These are phyloP conservation scores for Podaxis carcinomalis DNA, from an alignment of 768 basidiomycete species.

Conservation along the genomic window DNA sequence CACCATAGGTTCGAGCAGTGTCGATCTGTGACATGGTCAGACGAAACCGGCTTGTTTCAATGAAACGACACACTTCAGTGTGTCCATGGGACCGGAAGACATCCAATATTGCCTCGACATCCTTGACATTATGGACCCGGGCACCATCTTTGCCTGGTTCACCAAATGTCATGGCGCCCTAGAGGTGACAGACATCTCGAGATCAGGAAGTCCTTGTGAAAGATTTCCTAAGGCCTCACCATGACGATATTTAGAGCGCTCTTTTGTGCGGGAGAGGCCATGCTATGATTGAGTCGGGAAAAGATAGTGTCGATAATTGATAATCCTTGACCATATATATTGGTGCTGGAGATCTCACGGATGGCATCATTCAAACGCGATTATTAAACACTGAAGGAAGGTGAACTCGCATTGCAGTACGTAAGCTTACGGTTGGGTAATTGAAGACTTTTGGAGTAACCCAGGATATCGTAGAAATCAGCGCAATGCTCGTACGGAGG, in stretches of 20 bases:
- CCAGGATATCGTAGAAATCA: too few species aligned
- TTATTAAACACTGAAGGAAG: too few species aligned
- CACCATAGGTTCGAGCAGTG: constrained; percentile 45
- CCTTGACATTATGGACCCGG: constrained; percentile 43
- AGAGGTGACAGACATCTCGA: neutral
- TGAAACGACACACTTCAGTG: constrained; percentile 30
- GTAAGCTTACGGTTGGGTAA: too few species aligned
- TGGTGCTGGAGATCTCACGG: neutral
- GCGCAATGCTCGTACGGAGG: too few species aligned
- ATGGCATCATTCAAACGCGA: neutral
- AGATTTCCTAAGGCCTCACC: constrained; percentile 23
- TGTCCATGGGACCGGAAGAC: constrained; percentile 53
- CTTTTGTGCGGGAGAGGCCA: constrained; percentile 27
- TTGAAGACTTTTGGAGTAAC: too few species aligned
- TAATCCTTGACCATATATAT: neutral
- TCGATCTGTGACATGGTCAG: constrained; percentile 28
- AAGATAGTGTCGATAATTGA: neutral
- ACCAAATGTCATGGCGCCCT: constrained; percentile 59
- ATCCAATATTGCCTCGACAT: constrained; percentile 49
- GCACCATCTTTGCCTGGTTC: constrained; percentile 42
- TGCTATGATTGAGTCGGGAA: constrained; percentile 4
- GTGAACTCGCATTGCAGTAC: too few species aligned
- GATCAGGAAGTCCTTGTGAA: neutral
- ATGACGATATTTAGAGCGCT: constrained; percentile 47
- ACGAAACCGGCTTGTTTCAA: constrained; percentile 14